These are phyloP conservation scores for Aureobasidium sp. DNA, from an alignment of 2,329 filamentous ascomycete species.

Conservation along the genomic window DNA sequence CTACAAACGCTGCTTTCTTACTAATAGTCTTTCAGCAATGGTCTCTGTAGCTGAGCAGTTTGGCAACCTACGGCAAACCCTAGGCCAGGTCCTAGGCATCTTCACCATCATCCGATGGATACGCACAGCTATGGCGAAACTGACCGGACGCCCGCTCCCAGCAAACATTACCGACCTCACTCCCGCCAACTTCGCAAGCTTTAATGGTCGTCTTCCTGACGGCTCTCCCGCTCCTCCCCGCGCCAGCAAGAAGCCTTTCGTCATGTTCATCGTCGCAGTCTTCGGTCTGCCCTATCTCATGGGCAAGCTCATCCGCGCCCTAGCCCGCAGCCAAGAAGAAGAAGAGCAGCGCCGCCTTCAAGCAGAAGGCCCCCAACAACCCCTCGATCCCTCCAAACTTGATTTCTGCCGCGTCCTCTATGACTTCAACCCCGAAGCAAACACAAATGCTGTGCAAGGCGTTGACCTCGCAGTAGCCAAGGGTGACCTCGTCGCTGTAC, in stretches of 20 bases:
- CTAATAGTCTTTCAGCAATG: conserved; percentile 58
- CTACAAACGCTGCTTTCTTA: not conserved
- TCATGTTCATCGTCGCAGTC: conserved; percentile 90
- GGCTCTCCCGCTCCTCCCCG: conserved; percentile 59
- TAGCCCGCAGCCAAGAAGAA: conserved; percentile 78
- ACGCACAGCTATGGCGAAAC: conserved; percentile 78
- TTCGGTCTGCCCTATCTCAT: conserved; percentile 95
- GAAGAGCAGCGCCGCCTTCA: conserved; percentile 56
- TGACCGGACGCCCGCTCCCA: conserved; percentile 84
- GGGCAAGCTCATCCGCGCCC: conserved; percentile 83
- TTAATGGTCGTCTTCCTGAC: conserved; percentile 53
- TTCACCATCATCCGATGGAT: conserved; percentile 96
- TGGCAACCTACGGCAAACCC: conserved; percentile 81
- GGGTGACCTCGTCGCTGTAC: conserved; percentile 88
- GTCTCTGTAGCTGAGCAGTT: conserved; percentile 97
- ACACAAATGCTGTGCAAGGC: conserved; percentile 44
- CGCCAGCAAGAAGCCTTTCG: conserved; percentile 87
- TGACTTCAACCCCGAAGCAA: conserved; percentile 79
- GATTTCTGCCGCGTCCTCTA: conserved; percentile 94
- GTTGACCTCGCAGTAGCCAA: conserved; percentile 90
- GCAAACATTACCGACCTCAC: conserved; percentile 82
- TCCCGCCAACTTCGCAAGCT: conserved; percentile 81
- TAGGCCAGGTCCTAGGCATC: conserved; percentile 89
- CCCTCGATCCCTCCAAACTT: conserved; percentile 79
- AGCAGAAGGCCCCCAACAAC: conserved; percentile 40